A percentile compares a stretch with the other conserved stretches of the same genome.
phyloP scores from a whole-genome alignment of 352 stramenopile genomes.

The Ophiocytium majus region DNA sequence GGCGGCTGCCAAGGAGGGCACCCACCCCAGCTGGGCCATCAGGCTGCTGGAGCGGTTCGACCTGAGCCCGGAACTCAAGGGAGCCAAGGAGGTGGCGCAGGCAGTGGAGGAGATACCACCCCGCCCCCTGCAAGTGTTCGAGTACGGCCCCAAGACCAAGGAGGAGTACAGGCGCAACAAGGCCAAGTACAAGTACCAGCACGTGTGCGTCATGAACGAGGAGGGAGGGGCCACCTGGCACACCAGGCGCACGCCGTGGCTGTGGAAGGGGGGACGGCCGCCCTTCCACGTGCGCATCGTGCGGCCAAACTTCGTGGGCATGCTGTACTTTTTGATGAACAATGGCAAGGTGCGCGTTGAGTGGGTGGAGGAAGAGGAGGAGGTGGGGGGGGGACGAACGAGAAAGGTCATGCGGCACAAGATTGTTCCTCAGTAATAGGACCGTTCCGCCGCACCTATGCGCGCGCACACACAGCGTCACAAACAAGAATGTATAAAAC shows the following conservation, averaged over 20 bases:
- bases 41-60: background rate
- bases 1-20: background rate
- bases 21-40: background rate
- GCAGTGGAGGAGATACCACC: constrained; percentile 9
- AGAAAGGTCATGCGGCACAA: background rate
- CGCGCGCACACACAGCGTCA: too few relatives aligned
- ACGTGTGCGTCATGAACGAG: constrained; percentile 14
- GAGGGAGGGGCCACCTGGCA: background rate
- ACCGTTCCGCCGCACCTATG: too few relatives aligned
- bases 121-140: constrained; percentile 10
- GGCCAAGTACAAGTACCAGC: constrained; percentile 19
- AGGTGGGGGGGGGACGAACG: background rate
- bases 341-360: constrained; percentile 12
- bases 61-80: background rate
- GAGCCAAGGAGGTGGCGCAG: background rate
- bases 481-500: too few relatives aligned
- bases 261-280: background rate
- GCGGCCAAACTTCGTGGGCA: constrained; percentile 7
- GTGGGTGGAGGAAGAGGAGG: constrained; percentile 9
- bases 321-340: constrained; percentile 18
- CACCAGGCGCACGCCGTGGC: background rate
- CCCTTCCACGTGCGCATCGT: constrained; percentile 21
- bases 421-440: constrained; percentile 15
- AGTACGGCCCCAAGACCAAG: background rate
- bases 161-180: constrained; percentile 20